Percentiles rank a stretch among this genome's conserved stretches.
Evolutionary conservation across 768 basidiomycete species (phyloP).

Genomic region (Lactarius psammicola): DNA sequence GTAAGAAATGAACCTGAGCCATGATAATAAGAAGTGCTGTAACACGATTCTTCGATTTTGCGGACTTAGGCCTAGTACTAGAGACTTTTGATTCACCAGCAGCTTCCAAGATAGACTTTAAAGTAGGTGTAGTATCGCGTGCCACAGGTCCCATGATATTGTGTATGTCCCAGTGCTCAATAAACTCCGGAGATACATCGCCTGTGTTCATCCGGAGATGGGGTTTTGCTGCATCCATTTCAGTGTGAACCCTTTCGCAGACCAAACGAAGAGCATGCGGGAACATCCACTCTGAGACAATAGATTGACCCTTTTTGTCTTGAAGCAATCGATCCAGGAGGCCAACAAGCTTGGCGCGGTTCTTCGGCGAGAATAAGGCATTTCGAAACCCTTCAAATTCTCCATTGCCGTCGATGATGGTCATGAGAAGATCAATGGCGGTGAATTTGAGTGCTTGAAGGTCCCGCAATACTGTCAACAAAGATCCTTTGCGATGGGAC

Average conservation of each 20-base stretch:
- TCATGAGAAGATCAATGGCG: neutral
- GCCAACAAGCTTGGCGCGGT: neutral
- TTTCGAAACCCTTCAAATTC: neutral
- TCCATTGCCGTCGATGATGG: neutral
- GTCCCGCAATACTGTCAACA: too few species aligned
- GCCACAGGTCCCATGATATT: neutral
- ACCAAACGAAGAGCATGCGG: neutral
- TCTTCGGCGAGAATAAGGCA: neutral
- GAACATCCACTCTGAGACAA: too few species aligned
- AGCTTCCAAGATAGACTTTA: neutral
- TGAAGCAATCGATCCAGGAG: neutral
- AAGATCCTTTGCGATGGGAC: too few species aligned
- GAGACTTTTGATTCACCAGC: neutral
- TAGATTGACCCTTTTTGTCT: too few species aligned
- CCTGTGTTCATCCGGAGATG: neutral
- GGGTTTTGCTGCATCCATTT: neutral
- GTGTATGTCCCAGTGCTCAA: neutral
- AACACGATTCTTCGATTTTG: too few species aligned
- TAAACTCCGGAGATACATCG: neutral
- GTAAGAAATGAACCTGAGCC: too few species aligned
- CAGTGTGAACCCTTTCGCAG: neutral
- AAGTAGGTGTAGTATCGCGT: neutral
- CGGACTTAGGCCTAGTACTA: too few species aligned
- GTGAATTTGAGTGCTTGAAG: neutral
- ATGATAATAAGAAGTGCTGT: too few species aligned